Evolutionary conservation across 805 yeast species (phyloP).

Genomic region (Geotrichum ghanense): DNA sequence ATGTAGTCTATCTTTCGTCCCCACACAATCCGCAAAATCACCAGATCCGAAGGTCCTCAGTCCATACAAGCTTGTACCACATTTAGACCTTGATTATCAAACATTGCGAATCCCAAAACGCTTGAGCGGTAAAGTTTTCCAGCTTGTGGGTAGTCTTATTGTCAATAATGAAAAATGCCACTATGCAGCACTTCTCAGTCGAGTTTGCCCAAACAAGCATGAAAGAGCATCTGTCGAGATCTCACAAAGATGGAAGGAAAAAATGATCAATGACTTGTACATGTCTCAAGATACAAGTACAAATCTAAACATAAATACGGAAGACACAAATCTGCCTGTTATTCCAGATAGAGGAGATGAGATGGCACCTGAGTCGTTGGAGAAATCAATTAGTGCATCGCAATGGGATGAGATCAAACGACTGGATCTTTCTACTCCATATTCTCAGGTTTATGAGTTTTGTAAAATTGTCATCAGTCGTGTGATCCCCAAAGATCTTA

Average conservation of each 20-base stretch:
- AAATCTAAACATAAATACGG: no score
- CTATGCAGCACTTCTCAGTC: background rate
- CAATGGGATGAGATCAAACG: background rate
- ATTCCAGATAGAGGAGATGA: no score
- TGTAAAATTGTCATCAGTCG: slow-evolving; percentile 28
- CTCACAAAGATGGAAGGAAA: slow-evolving; percentile 3
- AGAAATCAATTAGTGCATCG: background rate
- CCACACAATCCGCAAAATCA: background rate
- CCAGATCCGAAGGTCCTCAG: background rate
- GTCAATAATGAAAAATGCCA: background rate
- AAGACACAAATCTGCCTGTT: no score
- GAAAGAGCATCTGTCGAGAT: slow-evolving; percentile 19
- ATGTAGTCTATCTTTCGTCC: background rate
- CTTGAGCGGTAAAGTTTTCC: background rate
- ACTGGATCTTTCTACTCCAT: background rate
- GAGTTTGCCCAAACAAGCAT: slow-evolving; percentile 11
- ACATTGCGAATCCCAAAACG: background rate
- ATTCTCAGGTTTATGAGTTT: slow-evolving; percentile 8
- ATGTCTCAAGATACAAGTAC: no score
- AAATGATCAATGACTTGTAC: no score
- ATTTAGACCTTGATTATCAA: background rate
- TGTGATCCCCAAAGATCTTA: slow-evolving; percentile 38
- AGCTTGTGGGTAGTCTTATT: background rate
- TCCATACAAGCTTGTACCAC: background rate
- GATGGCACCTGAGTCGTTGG: background rate